Conservation (phyloP, 306 rosid genomes). For the Arachis hypogaea region DNA sequence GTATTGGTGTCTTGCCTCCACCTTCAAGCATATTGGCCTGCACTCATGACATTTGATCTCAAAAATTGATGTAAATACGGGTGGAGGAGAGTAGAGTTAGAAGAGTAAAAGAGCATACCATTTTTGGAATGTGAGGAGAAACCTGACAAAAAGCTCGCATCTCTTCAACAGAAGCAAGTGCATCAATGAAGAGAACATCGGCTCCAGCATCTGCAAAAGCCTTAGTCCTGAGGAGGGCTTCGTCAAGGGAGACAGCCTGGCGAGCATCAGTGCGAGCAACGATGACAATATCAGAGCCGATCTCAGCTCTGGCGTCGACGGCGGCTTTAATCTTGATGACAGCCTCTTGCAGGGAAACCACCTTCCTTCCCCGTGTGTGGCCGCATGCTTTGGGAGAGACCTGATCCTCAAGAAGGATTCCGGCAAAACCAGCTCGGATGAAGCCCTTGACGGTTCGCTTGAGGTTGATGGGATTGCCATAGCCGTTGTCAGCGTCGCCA, state of each 20-base stretch:
- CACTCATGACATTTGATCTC: background rate
- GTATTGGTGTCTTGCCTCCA: slow-evolving; percentile 91
- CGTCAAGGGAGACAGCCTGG: slow-evolving; percentile 82
- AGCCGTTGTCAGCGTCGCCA: slow-evolving; percentile 89
- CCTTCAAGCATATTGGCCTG: slow-evolving; percentile 99
- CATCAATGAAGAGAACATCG: slow-evolving; percentile 91
- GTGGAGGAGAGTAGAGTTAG: too few species aligned
- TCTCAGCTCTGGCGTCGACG: slow-evolving; percentile 77
- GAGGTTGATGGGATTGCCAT: slow-evolving; percentile 84
- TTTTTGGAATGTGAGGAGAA: slow-evolving; percentile 74
- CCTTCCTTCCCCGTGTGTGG: slow-evolving; percentile 83
- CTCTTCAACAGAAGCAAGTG: slow-evolving; percentile 75
- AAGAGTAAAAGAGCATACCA: slow-evolving; percentile 49
- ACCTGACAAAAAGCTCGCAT: slow-evolving; percentile 81
- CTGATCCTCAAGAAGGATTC: slow-evolving; percentile 91
- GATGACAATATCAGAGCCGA: slow-evolving; percentile 81
- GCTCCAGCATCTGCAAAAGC: slow-evolving; percentile 93
- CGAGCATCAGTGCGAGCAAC: slow-evolving; percentile 91
- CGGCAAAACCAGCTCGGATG: slow-evolving; percentile 78
- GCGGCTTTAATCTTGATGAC: slow-evolving; percentile 78
- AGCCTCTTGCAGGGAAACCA: slow-evolving; percentile 75
- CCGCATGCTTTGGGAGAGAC: slow-evolving; percentile 89
- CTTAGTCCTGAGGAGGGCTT: slow-evolving; percentile 71
- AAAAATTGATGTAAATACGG: too few species aligned
- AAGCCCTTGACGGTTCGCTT: slow-evolving; percentile 87